Percentiles rank a stretch among this genome's conserved stretches.
Conservation (phyloP, 805 yeast species). For the Metschnikowia gelsemii region DNA sequence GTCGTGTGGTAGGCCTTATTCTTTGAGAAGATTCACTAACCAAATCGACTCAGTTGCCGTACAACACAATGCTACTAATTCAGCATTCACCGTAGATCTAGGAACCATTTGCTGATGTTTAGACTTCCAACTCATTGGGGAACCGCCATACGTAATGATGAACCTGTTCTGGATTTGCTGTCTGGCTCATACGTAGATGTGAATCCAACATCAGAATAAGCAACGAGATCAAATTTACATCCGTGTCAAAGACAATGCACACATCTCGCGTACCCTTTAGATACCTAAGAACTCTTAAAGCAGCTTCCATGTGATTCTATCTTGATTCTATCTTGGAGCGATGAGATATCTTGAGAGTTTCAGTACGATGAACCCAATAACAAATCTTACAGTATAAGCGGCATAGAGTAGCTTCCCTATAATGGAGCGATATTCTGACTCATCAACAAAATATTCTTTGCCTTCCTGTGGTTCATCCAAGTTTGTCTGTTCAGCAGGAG, state of each 20-base stretch:
- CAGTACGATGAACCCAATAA: conserved; percentile 3
- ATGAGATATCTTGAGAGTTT: conserved; percentile 1
- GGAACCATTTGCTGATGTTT: conserved; percentile 5
- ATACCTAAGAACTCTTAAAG: background rate
- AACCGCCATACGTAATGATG: conserved; percentile 1
- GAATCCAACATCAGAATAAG: conserved; percentile 4
- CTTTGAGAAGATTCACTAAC: conserved; percentile 1
- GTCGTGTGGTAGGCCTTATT: background rate
- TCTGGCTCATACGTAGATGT: conserved; percentile 4
- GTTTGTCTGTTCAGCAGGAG: no score
- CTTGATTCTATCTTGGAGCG: background rate
- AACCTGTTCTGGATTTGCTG: conserved; percentile 2
- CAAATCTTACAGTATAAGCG: conserved; percentile 5
- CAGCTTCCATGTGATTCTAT: no score
- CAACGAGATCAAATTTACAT: no score
- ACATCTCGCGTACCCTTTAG: background rate
- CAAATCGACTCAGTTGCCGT: conserved; percentile 3
- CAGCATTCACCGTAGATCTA: conserved; percentile 4
- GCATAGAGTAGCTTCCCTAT: conserved; percentile 8
- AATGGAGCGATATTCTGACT: conserved; percentile 1
- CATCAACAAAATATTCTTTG: no score
- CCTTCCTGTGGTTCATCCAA: no score
- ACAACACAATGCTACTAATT: background rate
- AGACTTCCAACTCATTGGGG: conserved; percentile 5
- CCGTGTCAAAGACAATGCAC: background rate